Percentiles rank a stretch among this genome's conserved stretches.
Conservation (phyloP, 2,329 filamentous ascomycete genomes). For the Aureobasidium subglaciale region DNA sequence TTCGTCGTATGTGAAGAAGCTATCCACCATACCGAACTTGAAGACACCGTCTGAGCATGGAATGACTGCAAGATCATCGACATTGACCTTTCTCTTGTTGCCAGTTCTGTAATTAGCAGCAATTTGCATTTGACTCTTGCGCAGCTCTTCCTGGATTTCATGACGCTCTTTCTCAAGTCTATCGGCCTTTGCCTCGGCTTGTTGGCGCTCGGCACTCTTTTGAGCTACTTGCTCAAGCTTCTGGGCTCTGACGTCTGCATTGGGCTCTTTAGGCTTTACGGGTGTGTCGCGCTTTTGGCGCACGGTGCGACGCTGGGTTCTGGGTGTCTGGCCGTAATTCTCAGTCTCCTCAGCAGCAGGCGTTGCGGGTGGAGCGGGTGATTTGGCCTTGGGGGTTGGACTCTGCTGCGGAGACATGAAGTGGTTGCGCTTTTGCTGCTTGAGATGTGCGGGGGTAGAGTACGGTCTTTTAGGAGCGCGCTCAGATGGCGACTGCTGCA, state of each 20-base stretch:
- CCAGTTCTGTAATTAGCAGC: slow-evolving; percentile 5
- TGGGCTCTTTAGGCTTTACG: slow-evolving; percentile 11
- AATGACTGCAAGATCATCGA: slow-evolving; percentile 19
- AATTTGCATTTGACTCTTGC: background rate
- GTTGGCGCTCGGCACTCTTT: slow-evolving; percentile 7
- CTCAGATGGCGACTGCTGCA: background rate
- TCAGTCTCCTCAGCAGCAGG: background rate
- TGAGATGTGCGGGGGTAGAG: too few relatives aligned
- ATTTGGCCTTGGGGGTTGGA: background rate
- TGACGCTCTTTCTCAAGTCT: slow-evolving; percentile 11
- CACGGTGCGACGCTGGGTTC: background rate
- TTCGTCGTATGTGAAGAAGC: slow-evolving; percentile 17
- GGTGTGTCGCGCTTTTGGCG: slow-evolving; percentile 1
- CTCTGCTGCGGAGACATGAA: background rate
- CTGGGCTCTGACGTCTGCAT: slow-evolving; percentile 11
- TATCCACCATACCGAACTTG: slow-evolving; percentile 17
- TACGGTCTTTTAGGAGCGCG: too few relatives aligned
- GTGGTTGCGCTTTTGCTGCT: background rate
- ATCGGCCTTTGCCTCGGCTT: slow-evolving; percentile 8
- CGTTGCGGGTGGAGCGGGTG: background rate
- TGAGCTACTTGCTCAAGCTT: slow-evolving; percentile 3
- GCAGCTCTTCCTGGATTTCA: background rate
- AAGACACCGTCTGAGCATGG: too few relatives aligned
- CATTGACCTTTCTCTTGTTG: slow-evolving; percentile 17
- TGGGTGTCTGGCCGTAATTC: background rate